phyloP scores from a whole-genome alignment of 352 stramenopile genomes.

The Halophytophthora batemanensis region DNA sequence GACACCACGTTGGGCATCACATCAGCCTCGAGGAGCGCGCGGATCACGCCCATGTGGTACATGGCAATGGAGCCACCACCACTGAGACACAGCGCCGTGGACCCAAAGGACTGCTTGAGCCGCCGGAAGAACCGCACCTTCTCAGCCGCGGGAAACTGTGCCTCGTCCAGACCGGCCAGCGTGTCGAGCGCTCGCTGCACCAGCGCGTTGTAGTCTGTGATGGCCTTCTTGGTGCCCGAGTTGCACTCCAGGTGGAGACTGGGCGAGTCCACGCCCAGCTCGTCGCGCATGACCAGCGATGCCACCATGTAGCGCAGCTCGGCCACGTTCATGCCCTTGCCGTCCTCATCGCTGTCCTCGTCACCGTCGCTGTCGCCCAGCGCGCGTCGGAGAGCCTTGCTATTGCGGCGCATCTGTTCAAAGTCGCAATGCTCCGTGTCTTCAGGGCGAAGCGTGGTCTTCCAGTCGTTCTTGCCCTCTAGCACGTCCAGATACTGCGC shows the following conservation, averaged over 20 bases:
- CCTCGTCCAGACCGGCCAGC: conserved; percentile 22
- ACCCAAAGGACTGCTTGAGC: conserved; percentile 84
- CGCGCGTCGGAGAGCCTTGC: conserved; percentile 25
- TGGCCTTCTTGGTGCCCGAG: conserved; percentile 61
- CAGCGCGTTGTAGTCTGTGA: conserved; percentile 51
- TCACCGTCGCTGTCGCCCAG: conserved; percentile 19
- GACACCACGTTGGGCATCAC: conserved; percentile 92
- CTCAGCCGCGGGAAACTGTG: conserved; percentile 17
- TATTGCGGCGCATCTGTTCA: conserved; percentile 38
- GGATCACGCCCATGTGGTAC: conserved; percentile 95
- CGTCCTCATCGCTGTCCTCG: no score
- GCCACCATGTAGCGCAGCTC: conserved; percentile 64
- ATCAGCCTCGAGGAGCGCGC: conserved; percentile 84
- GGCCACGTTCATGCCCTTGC: conserved; percentile 38
- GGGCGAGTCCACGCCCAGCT: conserved; percentile 53
- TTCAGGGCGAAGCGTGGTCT: conserved; percentile 39
- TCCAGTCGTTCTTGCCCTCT: conserved; percentile 62
- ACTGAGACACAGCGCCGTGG: conserved; percentile 91
- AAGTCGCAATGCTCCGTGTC: conserved; percentile 70
- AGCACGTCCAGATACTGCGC: conserved; percentile 55
- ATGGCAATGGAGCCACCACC: conserved; percentile 91
- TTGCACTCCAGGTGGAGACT: conserved; percentile 56
- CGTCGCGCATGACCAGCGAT: conserved; percentile 66
- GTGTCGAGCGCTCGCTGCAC: conserved; percentile 46
- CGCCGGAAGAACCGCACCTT: conserved; percentile 55